Conservation (phyloP, 257 asterid genomes). For the Lantana camara region DNA sequence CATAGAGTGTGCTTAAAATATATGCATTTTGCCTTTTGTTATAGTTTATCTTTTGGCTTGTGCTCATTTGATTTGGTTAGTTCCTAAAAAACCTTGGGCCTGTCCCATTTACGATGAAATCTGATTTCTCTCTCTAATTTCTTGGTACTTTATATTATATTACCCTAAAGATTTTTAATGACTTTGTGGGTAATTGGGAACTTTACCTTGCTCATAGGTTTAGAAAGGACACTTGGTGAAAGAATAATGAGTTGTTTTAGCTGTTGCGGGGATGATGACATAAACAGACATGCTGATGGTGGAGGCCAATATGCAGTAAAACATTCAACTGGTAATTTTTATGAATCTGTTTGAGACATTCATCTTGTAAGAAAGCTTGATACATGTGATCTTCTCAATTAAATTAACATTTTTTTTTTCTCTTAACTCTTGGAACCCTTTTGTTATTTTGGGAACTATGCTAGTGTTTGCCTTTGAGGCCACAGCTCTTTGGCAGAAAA, state of each 20-base stretch:
- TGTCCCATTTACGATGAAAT: not conserved
- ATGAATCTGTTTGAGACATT: conserved; percentile 9
- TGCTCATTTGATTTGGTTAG: not conserved
- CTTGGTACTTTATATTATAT: not conserved
- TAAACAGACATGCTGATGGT: conserved; percentile 54
- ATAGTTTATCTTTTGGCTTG: not conserved
- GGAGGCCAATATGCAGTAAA: conserved; percentile 54
- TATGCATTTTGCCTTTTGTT: not conserved
- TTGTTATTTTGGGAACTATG: conserved; percentile 3
- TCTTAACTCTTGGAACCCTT: not conserved
- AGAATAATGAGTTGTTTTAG: conserved; percentile 67
- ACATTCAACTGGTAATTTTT: conserved; percentile 56
- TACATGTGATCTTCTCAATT: not conserved
- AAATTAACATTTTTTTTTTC: not conserved
- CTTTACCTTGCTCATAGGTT: conserved; percentile 29
- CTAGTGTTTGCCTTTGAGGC: conserved; percentile 2
- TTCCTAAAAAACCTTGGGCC: not conserved
- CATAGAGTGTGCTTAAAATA: not conserved
- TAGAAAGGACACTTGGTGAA: conserved; percentile 21
- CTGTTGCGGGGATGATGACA: conserved; percentile 71
- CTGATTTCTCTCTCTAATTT: not conserved
- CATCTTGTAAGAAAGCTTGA: not conserved
- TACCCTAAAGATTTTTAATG: not conserved
- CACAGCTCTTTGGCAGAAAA: not conserved
- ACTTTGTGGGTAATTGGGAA: not conserved